Percentiles rank a stretch among this genome's conserved stretches.
Evolutionary conservation across 805 yeast species (phyloP).

Genomic region (Wickerhamomyces sydowiorum): DNA sequence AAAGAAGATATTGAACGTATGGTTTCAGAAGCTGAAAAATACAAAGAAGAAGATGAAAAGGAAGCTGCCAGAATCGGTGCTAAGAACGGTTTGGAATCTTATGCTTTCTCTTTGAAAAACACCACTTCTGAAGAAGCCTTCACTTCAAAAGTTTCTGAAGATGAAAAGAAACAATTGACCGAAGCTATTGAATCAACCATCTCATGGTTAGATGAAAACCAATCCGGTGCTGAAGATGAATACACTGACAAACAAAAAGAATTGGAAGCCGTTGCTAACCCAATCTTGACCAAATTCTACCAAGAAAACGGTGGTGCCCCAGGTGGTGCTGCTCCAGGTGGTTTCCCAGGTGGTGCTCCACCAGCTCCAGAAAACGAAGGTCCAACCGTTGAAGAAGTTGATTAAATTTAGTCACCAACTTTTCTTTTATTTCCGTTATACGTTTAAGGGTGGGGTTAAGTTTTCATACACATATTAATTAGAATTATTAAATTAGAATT

Average conservation of each 20-base stretch:
- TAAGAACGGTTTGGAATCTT: constrained; percentile 93
- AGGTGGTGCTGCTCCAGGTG: constrained; percentile 57
- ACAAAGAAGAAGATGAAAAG: constrained; percentile 92
- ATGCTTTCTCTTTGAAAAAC: constrained; percentile 89
- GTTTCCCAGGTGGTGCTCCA: constrained; percentile 49
- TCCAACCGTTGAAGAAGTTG: constrained; percentile 81
- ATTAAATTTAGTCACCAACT: constrained; percentile 30
- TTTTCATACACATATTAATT: not conserved
- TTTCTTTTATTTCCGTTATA: not conserved
- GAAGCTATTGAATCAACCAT: constrained; percentile 83
- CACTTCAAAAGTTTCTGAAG: constrained; percentile 73
- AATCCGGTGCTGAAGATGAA: constrained; percentile 90
- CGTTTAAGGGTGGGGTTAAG: not conserved
- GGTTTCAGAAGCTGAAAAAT: constrained; percentile 97
- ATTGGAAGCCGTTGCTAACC: constrained; percentile 91
- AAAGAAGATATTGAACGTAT: constrained; percentile 97
- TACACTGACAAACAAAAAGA: constrained; percentile 91
- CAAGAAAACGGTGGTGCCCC: constrained; percentile 89
- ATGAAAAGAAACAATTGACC: constrained; percentile 62
- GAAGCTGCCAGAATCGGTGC: constrained; percentile 90
- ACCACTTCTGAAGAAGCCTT: constrained; percentile 68
- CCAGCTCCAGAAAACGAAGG: constrained; percentile 41
- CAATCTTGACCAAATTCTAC: constrained; percentile 95
- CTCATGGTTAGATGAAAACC: constrained; percentile 89
- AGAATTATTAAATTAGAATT: not conserved